phyloP scores from a whole-genome alignment of 2,329 filamentous ascomycete genomes.

The Pseudocercospora macadamiae region DNA sequence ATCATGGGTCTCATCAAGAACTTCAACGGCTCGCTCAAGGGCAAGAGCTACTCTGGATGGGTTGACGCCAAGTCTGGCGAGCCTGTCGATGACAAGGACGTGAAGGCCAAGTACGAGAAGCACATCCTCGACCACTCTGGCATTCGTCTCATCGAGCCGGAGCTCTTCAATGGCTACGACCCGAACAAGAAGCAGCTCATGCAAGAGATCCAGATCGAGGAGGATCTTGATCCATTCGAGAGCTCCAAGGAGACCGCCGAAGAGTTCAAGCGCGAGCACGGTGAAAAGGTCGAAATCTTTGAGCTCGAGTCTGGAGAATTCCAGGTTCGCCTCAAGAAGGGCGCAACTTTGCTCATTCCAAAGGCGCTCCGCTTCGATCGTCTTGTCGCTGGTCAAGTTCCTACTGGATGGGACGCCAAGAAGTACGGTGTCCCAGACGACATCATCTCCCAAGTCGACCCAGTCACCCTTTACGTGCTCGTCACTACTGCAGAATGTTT shows the following conservation, averaged over 20 bases:
- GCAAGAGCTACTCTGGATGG: conserved; percentile 95
- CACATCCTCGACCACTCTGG: conserved; percentile 93
- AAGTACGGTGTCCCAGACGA: conserved; percentile 95
- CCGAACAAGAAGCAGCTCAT: conserved; percentile 98
- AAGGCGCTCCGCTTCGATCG: conserved; percentile 97
- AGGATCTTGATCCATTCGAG: conserved; percentile 96
- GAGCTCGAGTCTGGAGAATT: conserved; percentile 93
- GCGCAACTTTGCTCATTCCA: conserved; percentile 89
- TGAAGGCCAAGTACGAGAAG: conserved; percentile 98
- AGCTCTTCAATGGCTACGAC: conserved; percentile 95
- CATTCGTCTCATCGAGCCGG: conserved; percentile 96
- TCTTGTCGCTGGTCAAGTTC: conserved; percentile 94
- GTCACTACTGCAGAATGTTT: conserved; percentile 92
- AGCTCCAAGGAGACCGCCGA: conserved; percentile 95
- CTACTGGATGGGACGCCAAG: conserved; percentile 96
- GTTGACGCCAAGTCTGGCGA: conserved; percentile 93
- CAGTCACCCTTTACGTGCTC: conserved; percentile 91
- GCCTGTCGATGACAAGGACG: conserved; percentile 95
- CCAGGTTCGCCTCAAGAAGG: conserved; percentile 93
- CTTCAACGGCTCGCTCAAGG: conserved; percentile 94
- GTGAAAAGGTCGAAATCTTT: conserved; percentile 96
- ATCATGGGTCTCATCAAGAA: conserved; percentile 99
- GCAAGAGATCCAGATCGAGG: conserved; percentile 95
- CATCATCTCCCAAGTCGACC: conserved; percentile 96
- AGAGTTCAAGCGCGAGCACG: conserved; percentile 96